Evolutionary conservation across 1,284 basidiomycete genomes (phyloP).

Genomic region (Ceratobasidium sp.): DNA sequence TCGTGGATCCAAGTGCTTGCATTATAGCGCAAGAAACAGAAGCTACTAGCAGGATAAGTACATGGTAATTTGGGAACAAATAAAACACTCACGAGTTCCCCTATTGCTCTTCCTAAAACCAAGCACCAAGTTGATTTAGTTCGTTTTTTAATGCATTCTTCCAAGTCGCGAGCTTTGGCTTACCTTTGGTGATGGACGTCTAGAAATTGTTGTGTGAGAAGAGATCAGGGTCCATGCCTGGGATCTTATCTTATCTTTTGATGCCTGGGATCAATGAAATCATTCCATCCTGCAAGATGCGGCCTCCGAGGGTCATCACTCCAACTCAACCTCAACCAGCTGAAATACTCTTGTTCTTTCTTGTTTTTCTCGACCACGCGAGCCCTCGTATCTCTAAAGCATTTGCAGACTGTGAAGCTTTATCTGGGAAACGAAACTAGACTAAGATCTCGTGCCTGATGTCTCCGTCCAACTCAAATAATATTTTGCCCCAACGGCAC

Average conservation of each 20-base stretch:
- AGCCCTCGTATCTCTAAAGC: too few relatives aligned
- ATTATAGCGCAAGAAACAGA: background rate
- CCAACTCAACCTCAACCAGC: background rate
- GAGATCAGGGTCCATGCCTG: background rate
- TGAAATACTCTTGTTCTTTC: background rate
- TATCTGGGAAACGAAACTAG: background rate
- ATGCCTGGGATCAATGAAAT: background rate
- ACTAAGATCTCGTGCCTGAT: background rate
- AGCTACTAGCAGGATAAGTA: background rate
- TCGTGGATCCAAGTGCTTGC: background rate
- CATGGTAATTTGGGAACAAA: background rate
- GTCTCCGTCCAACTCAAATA: background rate
- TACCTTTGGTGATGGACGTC: constrained; percentile 18
- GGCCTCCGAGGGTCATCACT: background rate
- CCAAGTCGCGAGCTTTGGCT: background rate
- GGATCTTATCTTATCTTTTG: constrained; percentile 20
- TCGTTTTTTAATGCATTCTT: background rate
- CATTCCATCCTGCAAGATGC: background rate
- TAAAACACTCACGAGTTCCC: background rate
- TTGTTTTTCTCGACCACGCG: background rate
- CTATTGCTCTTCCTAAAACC: too few relatives aligned
- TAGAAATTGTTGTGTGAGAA: constrained; percentile 13
- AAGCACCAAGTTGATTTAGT: too few relatives aligned
- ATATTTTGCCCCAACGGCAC: background rate
- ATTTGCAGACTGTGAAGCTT: background rate